Base-by-base conservation (phyloP, 140 eudicot genomes). In the Stevia rebaudiana region DNA sequence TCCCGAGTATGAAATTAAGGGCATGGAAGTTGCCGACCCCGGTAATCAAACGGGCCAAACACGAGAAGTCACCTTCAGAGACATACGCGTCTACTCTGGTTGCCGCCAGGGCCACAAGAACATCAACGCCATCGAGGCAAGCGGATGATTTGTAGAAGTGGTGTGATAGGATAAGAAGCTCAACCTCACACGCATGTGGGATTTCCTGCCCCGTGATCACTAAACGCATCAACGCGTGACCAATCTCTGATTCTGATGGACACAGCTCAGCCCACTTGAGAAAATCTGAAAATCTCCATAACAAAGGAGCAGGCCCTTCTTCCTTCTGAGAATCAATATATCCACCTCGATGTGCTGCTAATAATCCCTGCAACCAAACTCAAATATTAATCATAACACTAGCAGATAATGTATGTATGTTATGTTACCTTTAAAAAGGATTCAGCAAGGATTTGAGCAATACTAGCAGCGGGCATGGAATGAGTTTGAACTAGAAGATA, bases 321-420 rank as follows among this genome's bases (percentile, higher is more conserved):
- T 94, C 99, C 79, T 88, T 92, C 69, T 94, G 99, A 55, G 95
- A 83, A 63, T 94, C 99, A 67, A 94, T 94, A 76, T 94, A 94
- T 66, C 99, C 99, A 60, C 99, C 99, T 73, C 99, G 99, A 76
- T 94, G 99, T 55, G 99, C 99, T 40, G 99, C 99, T 69, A 94
- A 73, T 74, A 94, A 81, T 65, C 99, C 99, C 99, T 88, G 78
- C 58, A 70, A 19, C 21, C 40, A 18, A 35, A 49, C 23, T 39
- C 28, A 13, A 28, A 64, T n/a, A n/a, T n/a, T n/a, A n/a, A n/a
- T n/a, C n/a, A n/a, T n/a, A n/a, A n/a, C n/a, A n/a, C 35, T 40
- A 22, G 11, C 8, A 30, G 24, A 47, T 18, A 40, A 70, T 44
- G 19, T 25, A 22, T 52, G 56, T 42, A 42, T 61, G 65, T 8